Evolutionary conservation across 345 rosid species (phyloP).

Genomic region (Citrus sinensis): DVS_A1.0 CM039162.1:1618501-1619000

Average conservation of each 20-base stretch:
- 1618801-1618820: too few species aligned
- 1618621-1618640: conserved; percentile 62
- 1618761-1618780: background rate
- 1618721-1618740: conserved; percentile 59
- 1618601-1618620: conserved; percentile 50
- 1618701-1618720: conserved; percentile 67
- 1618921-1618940: conserved; percentile 31
- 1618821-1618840: too few species aligned
- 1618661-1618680: conserved; percentile 59
- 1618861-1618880: too few species aligned
- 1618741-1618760: conserved; percentile 68
- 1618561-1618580: conserved; percentile 49
- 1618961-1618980: conserved; percentile 56
- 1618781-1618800: too few species aligned
- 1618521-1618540: conserved; percentile 56
- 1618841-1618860: too few species aligned
- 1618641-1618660: conserved; percentile 78
- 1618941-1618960: conserved; percentile 70
- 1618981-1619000: conserved; percentile 67
- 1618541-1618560: conserved; percentile 54
- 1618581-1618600: conserved; percentile 56
- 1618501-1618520: conserved; percentile 46
- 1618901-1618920: too few species aligned
- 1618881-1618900: too few species aligned
- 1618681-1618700: conserved; percentile 68